phyloP scores from a whole-genome alignment of 2,329 filamentous ascomycete species.

The Fusarium succisae region DNA sequence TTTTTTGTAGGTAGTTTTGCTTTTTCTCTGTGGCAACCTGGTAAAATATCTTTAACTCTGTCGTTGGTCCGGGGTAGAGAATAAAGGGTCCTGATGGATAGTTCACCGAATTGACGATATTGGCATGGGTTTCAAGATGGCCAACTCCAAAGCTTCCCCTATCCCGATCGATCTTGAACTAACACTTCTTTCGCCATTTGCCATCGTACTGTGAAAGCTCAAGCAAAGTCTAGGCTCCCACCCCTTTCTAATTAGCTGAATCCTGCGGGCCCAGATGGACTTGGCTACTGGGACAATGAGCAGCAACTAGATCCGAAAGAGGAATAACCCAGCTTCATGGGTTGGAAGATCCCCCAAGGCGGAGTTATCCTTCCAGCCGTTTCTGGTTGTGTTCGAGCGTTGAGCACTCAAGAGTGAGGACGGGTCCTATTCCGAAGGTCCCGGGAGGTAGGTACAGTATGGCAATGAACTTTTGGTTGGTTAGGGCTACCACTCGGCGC shows the following conservation, averaged over 20 bases:
- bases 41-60: neutral
- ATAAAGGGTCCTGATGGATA: neutral
- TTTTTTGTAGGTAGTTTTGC: slow-evolving; percentile 7
- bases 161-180: neutral
- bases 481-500: neutral
- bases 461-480: neutral
- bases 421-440: slow-evolving; percentile 21
- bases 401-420: slow-evolving; percentile 12
- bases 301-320: slow-evolving; percentile 15
- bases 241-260: slow-evolving; percentile 20
- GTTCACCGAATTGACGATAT: neutral
- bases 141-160: neutral
- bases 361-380: slow-evolving; percentile 13
- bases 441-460: slow-evolving; percentile 1
- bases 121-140: neutral
- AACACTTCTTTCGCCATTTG: slow-evolving; percentile 1
- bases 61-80: neutral
- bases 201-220: slow-evolving; percentile 1
- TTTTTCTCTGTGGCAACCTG: slow-evolving; percentile 2
- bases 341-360: slow-evolving; percentile 20
- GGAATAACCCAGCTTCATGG: slow-evolving; percentile 17
- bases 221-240: slow-evolving; percentile 11
- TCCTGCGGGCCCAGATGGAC: slow-evolving; percentile 7
- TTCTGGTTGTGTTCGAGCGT: slow-evolving; percentile 12
- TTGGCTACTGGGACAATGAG: slow-evolving; percentile 20